Evolutionary conservation across 257 asterid genomes (phyloP).

Genomic region (Gentiana dahurica): DNA sequence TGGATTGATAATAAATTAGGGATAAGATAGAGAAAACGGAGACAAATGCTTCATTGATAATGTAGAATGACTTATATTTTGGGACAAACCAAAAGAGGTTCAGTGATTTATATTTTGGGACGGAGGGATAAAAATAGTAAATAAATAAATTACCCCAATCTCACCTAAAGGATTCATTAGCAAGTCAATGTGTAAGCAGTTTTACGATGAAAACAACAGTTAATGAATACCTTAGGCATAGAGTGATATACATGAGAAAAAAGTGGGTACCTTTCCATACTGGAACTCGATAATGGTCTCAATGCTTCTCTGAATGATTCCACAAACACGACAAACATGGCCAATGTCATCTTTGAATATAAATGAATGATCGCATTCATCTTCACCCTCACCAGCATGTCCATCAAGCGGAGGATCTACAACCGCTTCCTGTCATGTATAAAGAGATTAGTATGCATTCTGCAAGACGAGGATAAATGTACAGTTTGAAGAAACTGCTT

Average conservation of each 20-base stretch:
- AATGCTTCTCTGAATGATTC: conserved; percentile 75
- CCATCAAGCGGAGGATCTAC: conserved; percentile 33
- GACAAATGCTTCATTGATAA: no score
- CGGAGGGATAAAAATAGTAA: no score
- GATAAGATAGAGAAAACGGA: no score
- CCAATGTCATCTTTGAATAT: conserved; percentile 90
- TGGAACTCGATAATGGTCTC: conserved; percentile 83
- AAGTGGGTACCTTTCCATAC: conserved; percentile 56
- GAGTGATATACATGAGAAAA: conserved; percentile 8
- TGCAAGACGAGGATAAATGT: no score
- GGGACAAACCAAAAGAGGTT: no score
- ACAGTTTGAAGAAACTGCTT: no score
- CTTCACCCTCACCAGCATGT: conserved; percentile 35
- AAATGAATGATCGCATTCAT: conserved; percentile 81
- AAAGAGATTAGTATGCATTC: no score
- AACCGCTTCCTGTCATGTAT: conserved; percentile 40
- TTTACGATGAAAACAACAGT: not conserved
- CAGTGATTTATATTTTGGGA: no score
- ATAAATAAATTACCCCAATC: no score
- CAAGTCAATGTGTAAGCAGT: not conserved
- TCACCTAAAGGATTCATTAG: no score
- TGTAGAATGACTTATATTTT: no score
- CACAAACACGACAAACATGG: conserved; percentile 90
- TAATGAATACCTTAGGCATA: not conserved
- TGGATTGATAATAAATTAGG: no score